phyloP scores from a whole-genome alignment of 163 green algal species.

The Picocystis sp. region DNA sequence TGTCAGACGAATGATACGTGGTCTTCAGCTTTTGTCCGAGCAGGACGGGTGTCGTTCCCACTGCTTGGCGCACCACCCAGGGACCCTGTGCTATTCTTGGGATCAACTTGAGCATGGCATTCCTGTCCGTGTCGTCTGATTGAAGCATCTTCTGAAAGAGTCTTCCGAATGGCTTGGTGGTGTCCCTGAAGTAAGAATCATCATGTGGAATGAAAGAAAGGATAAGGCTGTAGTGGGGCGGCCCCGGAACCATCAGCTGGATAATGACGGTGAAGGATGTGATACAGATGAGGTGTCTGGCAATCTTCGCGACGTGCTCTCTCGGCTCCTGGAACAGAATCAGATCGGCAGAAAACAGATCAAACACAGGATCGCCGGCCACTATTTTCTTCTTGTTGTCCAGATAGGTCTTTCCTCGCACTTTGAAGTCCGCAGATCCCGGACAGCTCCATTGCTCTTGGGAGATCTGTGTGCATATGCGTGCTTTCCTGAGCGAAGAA shows the following conservation, averaged over 20 bases:
- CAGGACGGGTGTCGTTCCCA: constrained; percentile 79
- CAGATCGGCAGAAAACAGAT: constrained; percentile 1
- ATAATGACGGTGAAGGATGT: constrained; percentile 67
- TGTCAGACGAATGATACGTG: constrained; percentile 8
- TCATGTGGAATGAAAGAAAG: constrained; percentile 30
- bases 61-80: constrained; percentile 71
- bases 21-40: constrained; percentile 58
- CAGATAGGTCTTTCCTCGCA: constrained; percentile 8
- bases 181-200: neutral
- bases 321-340: neutral
- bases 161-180: neutral
- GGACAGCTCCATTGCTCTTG: constrained; percentile 3
- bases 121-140: constrained; percentile 36
- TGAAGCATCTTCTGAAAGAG: constrained; percentile 43
- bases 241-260: constrained; percentile 68
- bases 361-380: constrained; percentile 3
- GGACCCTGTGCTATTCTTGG: constrained; percentile 57
- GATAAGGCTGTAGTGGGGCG: constrained; percentile 27
- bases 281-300: constrained; percentile 14
- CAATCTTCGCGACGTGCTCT: constrained; percentile 4
- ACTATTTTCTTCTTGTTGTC: constrained; percentile 3
- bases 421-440: constrained; percentile 1
- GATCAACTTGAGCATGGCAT: constrained; percentile 81
- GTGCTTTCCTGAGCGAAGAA: neutral
- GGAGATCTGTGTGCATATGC: constrained; percentile 2